Evolutionary conservation across 257 asterid genomes (phyloP).

Genomic region (Solanum bulbocastanum): DNA sequence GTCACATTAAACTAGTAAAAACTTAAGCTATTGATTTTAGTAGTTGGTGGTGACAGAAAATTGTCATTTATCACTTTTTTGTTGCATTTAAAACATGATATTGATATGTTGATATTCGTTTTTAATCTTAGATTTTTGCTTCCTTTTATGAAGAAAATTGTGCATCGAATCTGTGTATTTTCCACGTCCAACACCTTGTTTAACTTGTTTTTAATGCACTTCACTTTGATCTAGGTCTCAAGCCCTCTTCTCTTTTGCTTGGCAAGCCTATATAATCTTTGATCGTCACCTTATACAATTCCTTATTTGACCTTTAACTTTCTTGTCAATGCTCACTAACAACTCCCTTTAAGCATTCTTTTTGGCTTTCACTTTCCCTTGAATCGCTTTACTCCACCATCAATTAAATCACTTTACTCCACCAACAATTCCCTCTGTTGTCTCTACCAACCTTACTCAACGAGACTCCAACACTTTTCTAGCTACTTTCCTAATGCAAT

Average conservation of each 20-base stretch:
- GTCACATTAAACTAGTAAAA: background rate
- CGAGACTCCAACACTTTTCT: background rate
- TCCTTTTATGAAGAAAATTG: background rate
- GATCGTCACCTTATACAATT: background rate
- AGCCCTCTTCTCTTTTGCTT: background rate
- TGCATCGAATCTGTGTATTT: background rate
- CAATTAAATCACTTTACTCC: background rate
- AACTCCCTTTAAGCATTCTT: background rate
- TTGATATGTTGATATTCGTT: background rate
- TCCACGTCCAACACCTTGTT: background rate
- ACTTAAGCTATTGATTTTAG: background rate
- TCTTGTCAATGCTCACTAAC: background rate
- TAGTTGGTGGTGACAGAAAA: background rate
- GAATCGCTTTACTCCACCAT: background rate
- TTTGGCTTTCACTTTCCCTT: background rate
- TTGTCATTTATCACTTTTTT: background rate
- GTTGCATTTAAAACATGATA: background rate
- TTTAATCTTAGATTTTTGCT: background rate
- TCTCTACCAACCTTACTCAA: background rate
- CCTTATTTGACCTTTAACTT: background rate
- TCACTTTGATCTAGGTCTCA: background rate
- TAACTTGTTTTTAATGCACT: background rate
- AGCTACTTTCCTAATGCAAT: background rate
- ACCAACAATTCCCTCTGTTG: background rate
- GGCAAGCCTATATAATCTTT: too few species aligned